A percentile compares a stretch with the other conserved stretches of the same genome.
Evolutionary conservation across 1,139 yeast genomes (phyloP).

Genomic region (Zhuliangozyma parablackwelliae): DNA sequence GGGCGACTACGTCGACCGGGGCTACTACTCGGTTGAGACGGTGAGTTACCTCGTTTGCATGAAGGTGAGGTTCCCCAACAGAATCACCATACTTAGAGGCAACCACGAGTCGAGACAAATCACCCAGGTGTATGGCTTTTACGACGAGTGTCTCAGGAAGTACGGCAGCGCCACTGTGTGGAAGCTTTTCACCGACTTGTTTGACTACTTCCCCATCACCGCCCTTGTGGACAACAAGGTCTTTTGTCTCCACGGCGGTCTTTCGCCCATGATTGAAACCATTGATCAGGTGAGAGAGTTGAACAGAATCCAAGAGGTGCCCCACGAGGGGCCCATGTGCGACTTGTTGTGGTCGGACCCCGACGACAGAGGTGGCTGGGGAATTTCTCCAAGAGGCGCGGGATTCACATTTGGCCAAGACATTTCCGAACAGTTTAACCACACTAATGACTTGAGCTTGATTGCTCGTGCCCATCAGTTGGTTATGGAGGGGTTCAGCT

Average conservation of each 20-base stretch:
- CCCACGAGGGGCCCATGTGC: conserved; percentile 99
- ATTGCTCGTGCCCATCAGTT: conserved; percentile 97
- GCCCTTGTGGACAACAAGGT: conserved; percentile 88
- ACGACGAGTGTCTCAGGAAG: conserved; percentile 93
- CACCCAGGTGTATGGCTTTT: conserved; percentile 96
- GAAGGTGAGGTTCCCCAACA: conserved; percentile 89
- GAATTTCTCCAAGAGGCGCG: conserved; percentile 96
- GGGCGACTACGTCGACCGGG: conserved; percentile 97
- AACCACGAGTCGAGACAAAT: conserved; percentile 97
- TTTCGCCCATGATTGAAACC: conserved; percentile 87
- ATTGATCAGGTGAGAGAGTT: conserved; percentile 85
- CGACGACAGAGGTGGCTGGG: conserved; percentile 96
- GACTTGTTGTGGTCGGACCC: conserved; percentile 98
- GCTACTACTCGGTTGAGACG: conserved; percentile 89
- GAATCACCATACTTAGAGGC: conserved; percentile 91
- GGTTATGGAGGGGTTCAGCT: conserved; percentile 91
- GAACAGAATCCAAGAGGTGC: conserved; percentile 91
- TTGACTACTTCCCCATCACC: conserved; percentile 90
- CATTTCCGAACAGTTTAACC: conserved; percentile 68
- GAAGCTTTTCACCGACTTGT: conserved; percentile 69
- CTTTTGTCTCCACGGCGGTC: conserved; percentile 95
- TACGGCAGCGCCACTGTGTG: conserved; percentile 95
- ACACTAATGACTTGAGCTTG: conserved; percentile 75
- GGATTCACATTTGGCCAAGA: conserved; percentile 69
- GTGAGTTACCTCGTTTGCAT: conserved; percentile 87